Evolutionary conservation across 106 monocot species (phyloP).

Genomic region (Gastrodia elata): DNA sequence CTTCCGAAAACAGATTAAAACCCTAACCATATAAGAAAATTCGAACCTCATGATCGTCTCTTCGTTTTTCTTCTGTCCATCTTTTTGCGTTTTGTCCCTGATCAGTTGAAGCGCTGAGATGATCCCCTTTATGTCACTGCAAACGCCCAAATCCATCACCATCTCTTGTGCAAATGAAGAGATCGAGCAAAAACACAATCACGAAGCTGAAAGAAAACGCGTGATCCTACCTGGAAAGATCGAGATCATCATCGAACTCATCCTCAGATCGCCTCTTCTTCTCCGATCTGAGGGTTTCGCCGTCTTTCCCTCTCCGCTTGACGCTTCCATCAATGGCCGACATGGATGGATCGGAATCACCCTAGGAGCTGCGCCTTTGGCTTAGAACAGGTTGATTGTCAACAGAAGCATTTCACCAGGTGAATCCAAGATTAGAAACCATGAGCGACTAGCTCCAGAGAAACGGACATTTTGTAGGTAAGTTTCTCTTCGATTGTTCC

Average conservation of each 20-base stretch:
- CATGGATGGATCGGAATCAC: constrained; percentile 9
- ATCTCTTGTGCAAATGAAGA: background rate
- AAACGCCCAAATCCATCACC: background rate
- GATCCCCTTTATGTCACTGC: constrained; percentile 72
- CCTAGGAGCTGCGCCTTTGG: background rate
- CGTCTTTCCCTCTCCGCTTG: constrained; percentile 31
- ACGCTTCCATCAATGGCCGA: constrained; percentile 18
- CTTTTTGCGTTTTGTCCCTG: constrained; percentile 75
- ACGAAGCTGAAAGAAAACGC: background rate
- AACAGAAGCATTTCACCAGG: background rate
- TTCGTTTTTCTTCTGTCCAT: constrained; percentile 68
- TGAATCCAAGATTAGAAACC: constrained; percentile 9
- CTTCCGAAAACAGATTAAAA: background rate
- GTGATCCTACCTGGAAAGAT: constrained; percentile 38
- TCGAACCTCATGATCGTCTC: constrained; percentile 54
- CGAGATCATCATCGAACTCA: constrained; percentile 38
- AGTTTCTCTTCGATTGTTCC: background rate
- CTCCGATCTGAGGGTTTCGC: constrained; percentile 25
- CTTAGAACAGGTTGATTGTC: background rate
- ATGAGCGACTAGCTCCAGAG: background rate
- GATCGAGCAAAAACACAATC: background rate
- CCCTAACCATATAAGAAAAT: background rate
- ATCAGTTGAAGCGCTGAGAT: constrained; percentile 60
- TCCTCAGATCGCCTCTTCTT: constrained; percentile 22
- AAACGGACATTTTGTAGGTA: background rate